Conservation (phyloP, 768 basidiomycete genomes). For the Pisolithus tinctorius region DNA sequence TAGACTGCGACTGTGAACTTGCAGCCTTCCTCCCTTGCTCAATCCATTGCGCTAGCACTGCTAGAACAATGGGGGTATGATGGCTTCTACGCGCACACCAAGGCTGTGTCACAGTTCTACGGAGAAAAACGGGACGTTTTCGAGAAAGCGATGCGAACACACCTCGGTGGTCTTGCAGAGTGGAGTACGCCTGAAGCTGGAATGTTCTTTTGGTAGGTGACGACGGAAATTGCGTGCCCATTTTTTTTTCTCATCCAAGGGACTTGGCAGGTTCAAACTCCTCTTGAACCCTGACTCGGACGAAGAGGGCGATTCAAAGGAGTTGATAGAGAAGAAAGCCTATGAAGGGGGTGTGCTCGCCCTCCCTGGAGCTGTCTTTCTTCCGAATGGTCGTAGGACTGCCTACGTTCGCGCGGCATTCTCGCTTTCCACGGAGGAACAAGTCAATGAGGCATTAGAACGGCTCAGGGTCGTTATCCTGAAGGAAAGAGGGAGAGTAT, state of each 20-base stretch:
- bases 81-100: constrained; percentile 65
- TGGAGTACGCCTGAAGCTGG: constrained; percentile 69
- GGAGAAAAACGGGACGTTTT: constrained; percentile 69
- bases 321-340: constrained; percentile 67
- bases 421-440: constrained; percentile 56
- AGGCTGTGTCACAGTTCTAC: constrained; percentile 68
- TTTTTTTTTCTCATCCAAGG: background rate
- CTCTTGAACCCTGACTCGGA: constrained; percentile 31
- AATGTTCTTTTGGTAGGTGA: constrained; percentile 82
- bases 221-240: constrained; percentile 5
- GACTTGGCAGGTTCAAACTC: constrained; percentile 58
- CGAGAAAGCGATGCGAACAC: constrained; percentile 63
- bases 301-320: constrained; percentile 59
- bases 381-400: constrained; percentile 63
- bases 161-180: constrained; percentile 73
- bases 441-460: constrained; percentile 68
- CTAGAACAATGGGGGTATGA: constrained; percentile 70
- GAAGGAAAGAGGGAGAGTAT: constrained; percentile 12
- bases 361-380: constrained; percentile 78
- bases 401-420: constrained; percentile 81
- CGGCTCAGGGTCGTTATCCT: constrained; percentile 44
- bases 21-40: constrained; percentile 58
- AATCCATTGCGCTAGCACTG: constrained; percentile 53
- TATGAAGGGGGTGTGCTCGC: constrained; percentile 82
- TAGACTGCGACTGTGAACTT: constrained; percentile 65